Base-by-base conservation (phyloP, 441 rosid species). In the Adansonia gregorii region DNA sequence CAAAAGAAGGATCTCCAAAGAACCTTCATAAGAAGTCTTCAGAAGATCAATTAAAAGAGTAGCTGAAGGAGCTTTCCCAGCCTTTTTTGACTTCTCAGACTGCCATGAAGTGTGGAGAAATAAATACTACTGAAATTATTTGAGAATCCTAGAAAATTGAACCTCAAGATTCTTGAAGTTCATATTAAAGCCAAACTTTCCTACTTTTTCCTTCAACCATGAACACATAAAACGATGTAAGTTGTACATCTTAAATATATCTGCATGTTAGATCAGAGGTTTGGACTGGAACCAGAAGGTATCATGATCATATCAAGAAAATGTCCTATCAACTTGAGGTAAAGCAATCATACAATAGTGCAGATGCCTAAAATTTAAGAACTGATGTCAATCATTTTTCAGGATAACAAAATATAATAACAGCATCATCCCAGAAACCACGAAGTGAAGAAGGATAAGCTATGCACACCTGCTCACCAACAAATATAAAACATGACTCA, bases 71-170 rank as follows among this genome's bases (percentile, higher is more conserved):
- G 82, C 87, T 77, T 90, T 87, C 75, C 98, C 98, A 78, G 89
- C 93, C 82, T 86, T 94, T 78, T 93, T 94, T 14, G 95, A 93
- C 87, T 88, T 95, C 88, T 95, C 98, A 79, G 97, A 92, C 98
- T 93, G 79, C 78, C 76, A 83, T 10, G 49, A 5, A 78, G 14
- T 74, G 76, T 55, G 4, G 63, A 43, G 17, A 78, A 64, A 65
- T 75, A 68, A 67, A 59, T 63, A 78, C 55, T 20, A 20, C 4
- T 65, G 67, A 68, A 54, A 55, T 54, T 72, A 27, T 46, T 14
- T 4, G 59, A 60, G 60, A 60, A 60, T 4, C 19, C 20, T 15
- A 6, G 22, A 74, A 48, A 24, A 11, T 45, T 43, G 45, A 61
- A 46, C 69, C 49, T 35, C 35, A 39, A 20, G 43, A 24, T 51